A percentile compares a stretch with the other conserved stretches of the same genome.
phyloP scores from a whole-genome alignment of 2,329 filamentous ascomycete species.

The Rhexocercosporidium sp. region DNA sequence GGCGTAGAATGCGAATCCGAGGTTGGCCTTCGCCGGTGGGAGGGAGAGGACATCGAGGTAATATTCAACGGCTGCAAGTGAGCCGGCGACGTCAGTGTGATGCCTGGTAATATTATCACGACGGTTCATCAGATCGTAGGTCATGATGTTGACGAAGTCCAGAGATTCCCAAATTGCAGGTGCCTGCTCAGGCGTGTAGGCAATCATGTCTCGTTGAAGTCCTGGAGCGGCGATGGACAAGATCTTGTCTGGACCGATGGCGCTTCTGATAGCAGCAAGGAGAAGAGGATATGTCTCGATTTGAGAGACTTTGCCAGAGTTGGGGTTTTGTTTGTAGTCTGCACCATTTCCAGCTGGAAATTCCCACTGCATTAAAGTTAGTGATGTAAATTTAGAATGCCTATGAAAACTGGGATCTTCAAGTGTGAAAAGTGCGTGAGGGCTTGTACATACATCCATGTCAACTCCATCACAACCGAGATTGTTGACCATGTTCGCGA shows the following conservation, averaged over 20 bases:
- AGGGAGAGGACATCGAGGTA: constrained; percentile 59
- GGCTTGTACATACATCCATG: constrained; percentile 28
- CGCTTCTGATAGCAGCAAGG: constrained; percentile 60
- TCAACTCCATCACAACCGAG: constrained; percentile 69
- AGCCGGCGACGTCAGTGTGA: constrained; percentile 64
- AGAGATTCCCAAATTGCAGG: constrained; percentile 63
- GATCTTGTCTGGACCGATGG: constrained; percentile 60
- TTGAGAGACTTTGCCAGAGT: constrained; percentile 63
- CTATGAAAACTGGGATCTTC: background rate
- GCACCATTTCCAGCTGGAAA: constrained; percentile 64
- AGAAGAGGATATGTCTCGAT: constrained; percentile 68
- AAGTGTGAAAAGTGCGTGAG: background rate
- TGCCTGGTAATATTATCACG: constrained; percentile 68
- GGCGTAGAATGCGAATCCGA: constrained; percentile 71
- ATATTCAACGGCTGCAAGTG: constrained; percentile 58
- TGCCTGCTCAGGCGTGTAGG: constrained; percentile 62
- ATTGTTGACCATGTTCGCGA: constrained; percentile 63
- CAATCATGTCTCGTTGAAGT: constrained; percentile 68
- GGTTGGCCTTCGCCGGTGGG: constrained; percentile 57
- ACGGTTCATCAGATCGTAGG: constrained; percentile 74
- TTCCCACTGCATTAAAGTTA: constrained; percentile 5
- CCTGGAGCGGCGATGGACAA: constrained; percentile 73
- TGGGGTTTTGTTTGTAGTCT: constrained; percentile 70
- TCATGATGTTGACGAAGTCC: constrained; percentile 74
- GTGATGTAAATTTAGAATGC: background rate